Evolutionary conservation across 768 basidiomycete genomes (phyloP).

Genomic region (Pulveroboletus sp.): DNA sequence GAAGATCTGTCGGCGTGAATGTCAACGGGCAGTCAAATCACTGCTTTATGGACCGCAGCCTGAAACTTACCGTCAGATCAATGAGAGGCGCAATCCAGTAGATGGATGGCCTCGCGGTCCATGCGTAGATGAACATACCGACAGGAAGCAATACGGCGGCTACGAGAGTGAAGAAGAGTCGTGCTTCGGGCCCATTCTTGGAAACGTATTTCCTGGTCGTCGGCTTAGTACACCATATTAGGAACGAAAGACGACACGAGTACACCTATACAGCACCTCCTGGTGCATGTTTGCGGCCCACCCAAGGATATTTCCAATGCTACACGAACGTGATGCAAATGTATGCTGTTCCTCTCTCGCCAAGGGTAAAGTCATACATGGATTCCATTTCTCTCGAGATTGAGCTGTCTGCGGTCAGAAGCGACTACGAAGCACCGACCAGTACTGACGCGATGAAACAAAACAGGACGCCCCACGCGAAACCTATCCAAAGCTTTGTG

Average conservation of each 20-base stretch:
- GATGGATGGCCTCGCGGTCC: constrained; percentile 52
- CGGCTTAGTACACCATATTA: not conserved
- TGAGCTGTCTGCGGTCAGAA: constrained; percentile 37
- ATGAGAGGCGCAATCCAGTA: constrained; percentile 51
- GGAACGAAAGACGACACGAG: not conserved
- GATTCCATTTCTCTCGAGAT: constrained; percentile 51
- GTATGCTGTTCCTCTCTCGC: constrained; percentile 58
- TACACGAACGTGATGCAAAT: constrained; percentile 51
- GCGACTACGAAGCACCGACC: not conserved
- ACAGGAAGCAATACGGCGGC: constrained; percentile 51
- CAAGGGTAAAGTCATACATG: constrained; percentile 57
- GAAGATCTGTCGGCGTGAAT: constrained; percentile 38
- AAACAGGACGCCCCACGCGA: constrained; percentile 74
- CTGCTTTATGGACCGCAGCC: too few species aligned
- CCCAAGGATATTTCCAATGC: constrained; percentile 53
- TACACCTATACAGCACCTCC: too few species aligned
- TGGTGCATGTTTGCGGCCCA: constrained; percentile 41
- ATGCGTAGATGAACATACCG: constrained; percentile 72
- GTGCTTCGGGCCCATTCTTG: too few species aligned
- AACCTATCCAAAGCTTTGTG: constrained; percentile 70
- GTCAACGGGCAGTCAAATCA: too few species aligned
- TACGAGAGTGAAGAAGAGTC: constrained; percentile 53
- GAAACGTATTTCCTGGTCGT: constrained; percentile 27
- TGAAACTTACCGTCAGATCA: constrained; percentile 24
- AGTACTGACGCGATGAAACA: constrained; percentile 57